Evolutionary conservation across 2,329 filamentous ascomycete species (phyloP), one percentile per base, ranked within the genome.

Genomic region (Aspergillus floridensis): DNA sequence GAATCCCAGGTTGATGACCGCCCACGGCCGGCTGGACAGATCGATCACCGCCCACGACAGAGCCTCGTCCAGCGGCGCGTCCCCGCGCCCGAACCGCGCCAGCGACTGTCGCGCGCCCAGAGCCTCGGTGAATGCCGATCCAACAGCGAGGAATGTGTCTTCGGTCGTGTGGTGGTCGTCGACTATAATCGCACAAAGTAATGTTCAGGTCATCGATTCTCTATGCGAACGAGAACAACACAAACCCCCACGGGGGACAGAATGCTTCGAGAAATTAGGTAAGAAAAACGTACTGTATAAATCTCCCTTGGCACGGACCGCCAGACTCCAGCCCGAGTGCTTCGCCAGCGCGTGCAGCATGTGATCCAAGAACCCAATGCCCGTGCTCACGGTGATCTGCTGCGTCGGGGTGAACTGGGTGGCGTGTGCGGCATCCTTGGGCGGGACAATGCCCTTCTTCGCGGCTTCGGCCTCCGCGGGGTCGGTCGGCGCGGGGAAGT

Each of bases 101-200:
- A 98, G 86, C 19, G 93, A 95, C 29, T 88, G 83, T 8, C 90
- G 89, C 10, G 86, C 85, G 63, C 90, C 88, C 47, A 99, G 86
- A 16, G 93, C 91, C 52, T 83, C 77, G 70, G 90, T 89, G 79
- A 98, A 97, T 59, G 92, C 92, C 67, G 84, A 82, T 52, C 95
- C 95, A 22, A 99, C 86, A 14, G 93, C 92, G 66, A 99, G 89
- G 79, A 91, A 97, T 60, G 91, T 89, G 75, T 99, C 95, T 82
- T 99, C 95, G 64, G 93, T 90, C 8, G 93, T 97, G 84, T 99
- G 95, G 80, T 99, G 95, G 83, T 98, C 95, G 80, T 99, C 95
- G 76, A 99, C 92, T 93, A 31, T 29, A 8, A 29, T 10, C 26
- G 5, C 7, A 8, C 2, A 29, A 8, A 29, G 8, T 2, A 29